Conservation (phyloP, 129 eudicot species). For the Escallonia herrerae region DNA sequence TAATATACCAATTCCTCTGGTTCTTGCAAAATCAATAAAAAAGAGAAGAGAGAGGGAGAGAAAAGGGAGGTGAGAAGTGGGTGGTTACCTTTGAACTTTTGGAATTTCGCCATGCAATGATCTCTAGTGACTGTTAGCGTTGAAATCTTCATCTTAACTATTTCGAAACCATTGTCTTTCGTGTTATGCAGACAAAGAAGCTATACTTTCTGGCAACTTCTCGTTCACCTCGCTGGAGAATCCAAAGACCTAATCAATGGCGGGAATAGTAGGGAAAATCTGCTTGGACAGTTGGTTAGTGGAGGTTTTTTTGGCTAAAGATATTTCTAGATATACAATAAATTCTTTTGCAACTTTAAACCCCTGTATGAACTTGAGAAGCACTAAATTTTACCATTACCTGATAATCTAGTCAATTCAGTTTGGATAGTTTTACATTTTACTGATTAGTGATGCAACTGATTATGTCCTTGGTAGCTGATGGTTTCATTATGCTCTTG, state of each 20-base stretch:
- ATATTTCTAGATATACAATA: background rate
- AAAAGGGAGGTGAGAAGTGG: no score
- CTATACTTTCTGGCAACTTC: constrained; percentile 85
- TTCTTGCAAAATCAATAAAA: no score
- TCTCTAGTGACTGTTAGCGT: background rate
- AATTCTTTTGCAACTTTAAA: background rate
- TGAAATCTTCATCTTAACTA: background rate
- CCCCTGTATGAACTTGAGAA: background rate
- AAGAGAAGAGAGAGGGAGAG: no score
- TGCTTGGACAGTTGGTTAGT: background rate
- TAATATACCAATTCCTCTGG: no score
- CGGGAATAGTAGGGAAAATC: background rate
- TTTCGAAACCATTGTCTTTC: background rate
- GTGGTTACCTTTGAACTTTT: no score
- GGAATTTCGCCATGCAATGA: no score
- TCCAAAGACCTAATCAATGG: constrained; percentile 8
- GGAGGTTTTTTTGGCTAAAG: background rate
- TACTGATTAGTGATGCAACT: no score
- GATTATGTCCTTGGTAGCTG: background rate
- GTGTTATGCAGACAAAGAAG: constrained; percentile 69
- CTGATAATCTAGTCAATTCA: background rate
- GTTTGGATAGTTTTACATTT: no score
- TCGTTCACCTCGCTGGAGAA: constrained; percentile 60
- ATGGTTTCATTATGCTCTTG: background rate
- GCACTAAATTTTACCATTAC: background rate